These are phyloP conservation scores for Colletotrichum tropicicola DNA, from an alignment of 2,329 filamentous ascomycete species.

Conservation along the genomic window DNA sequence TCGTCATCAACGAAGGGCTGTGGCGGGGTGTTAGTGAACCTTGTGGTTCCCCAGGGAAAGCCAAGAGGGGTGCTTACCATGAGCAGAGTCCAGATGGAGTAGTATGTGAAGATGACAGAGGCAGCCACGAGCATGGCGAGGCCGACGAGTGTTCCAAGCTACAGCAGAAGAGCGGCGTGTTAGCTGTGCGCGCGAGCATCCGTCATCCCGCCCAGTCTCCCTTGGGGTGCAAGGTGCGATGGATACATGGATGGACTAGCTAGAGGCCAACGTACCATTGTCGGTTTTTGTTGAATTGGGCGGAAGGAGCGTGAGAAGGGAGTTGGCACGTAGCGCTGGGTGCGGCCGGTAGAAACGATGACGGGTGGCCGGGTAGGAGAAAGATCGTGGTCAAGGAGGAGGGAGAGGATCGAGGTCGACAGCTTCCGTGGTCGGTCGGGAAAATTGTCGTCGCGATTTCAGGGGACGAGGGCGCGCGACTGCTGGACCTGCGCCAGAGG, in stretches of 20 bases:
- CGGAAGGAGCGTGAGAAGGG: constrained; percentile 23
- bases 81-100: constrained; percentile 95
- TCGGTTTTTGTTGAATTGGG: constrained; percentile 20
- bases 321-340: neutral
- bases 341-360: neutral
- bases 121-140: constrained; percentile 75
- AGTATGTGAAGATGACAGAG: constrained; percentile 79
- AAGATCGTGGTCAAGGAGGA: neutral
- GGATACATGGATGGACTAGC: neutral
- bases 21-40: constrained; percentile 27
- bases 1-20: constrained; percentile 97
- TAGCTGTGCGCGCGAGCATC: neutral
- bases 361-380: neutral
- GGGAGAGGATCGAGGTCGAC: neutral
- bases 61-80: constrained; percentile 72
- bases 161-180: constrained; percentile 26
- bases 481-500: constrained; percentile 13
- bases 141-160: constrained; percentile 89
- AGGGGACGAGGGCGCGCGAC: constrained; percentile 27
- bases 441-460: constrained; percentile 31
- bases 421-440: constrained; percentile 23
- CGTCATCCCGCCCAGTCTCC: neutral
- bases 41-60: neutral
- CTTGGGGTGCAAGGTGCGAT: constrained; percentile 16
- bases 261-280: constrained; percentile 40